Evolutionary conservation across 768 basidiomycete genomes (phyloP), one percentile per base, ranked within the genome.

Genomic region (Serendipita sp.): DNA sequence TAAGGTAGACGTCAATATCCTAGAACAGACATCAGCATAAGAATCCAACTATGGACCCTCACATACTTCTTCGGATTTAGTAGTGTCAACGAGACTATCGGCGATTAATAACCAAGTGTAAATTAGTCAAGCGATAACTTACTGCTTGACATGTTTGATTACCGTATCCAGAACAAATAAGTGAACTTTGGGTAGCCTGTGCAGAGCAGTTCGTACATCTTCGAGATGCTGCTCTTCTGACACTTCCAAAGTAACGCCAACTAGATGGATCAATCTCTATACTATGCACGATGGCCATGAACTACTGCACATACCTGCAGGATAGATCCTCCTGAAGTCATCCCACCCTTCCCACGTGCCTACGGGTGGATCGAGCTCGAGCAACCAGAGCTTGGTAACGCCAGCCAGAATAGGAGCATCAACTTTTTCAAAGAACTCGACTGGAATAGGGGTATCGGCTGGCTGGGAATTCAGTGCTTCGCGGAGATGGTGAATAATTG

Each of bases 291-390:
- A 38, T 38, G 33, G 4, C n/a, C 43, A 24, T 11, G 33, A 48
- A n/a, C n/a, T n/a, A n/a, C 1, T 26, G 3, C 24, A 67, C 77
- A 31, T 56, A 78, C 79, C 81, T 38, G 76, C 79, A 3, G 90
- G 91, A 69, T 96, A 97, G n/a, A 96, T 66, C 65, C 82, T 85
- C 62, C 89, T 81, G 65, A 94, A 77, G 31, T 96, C 93, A 44
- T 94, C 91, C 88, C 93, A 98, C 48, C 86, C 83, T 68, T 94
- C 90, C 78, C 85, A 95, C 51, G 88, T 74, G 17, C 82, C 80
- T 11, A 96, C 71, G 28, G 95, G 92, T 5, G 90, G 89, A 69
- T 91, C 84, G 28, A 98, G 79, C 71, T 98, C 94, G n/a, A 96
- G 77, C 24, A 85, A 70, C 89, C 91, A 97, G 14, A 98, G 74